Base-by-base conservation (phyloP, 768 basidiomycete genomes). In the Pleurotus tuber-regium region DNA sequence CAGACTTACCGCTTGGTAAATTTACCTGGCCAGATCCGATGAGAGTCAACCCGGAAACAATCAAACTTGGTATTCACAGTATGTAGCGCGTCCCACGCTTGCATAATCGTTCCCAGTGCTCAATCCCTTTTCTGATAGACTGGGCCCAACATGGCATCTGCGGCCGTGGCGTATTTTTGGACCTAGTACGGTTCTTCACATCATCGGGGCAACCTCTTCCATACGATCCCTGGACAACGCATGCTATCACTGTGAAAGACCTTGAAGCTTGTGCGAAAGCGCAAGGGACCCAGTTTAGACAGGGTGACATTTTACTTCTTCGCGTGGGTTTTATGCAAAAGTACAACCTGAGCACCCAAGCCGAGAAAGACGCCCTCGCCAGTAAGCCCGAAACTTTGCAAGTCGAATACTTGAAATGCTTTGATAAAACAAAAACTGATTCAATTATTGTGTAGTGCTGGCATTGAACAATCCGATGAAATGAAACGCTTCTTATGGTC, bases 401-500 rank as follows among this genome's bases (percentile, higher is more conserved):
- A 58, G 79, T 66, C n/a, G 14, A 29, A 39, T 25, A 26, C n/a
- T 9, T 25, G 31, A 54, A 29, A 47, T 33, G 16, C n/a, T 24
- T 18, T n/a, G n/a, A n/a, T n/a, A n/a, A n/a, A n/a, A n/a, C n/a
- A n/a, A n/a, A n/a, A n/a, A n/a, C n/a, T n/a, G n/a, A n/a, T n/a
- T n/a, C n/a, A n/a, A n/a, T n/a, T n/a, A n/a, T n/a, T n/a, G n/a
- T n/a, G n/a, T 31, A 86, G 84, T 56, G 82, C 85, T 33, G 84
- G 85, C 2, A 79, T 87, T 41, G 83, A 86, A 53, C 83, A 85
- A 61, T 73, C 76, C 19, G 81, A 84, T 14, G 83, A 82, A 35
- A 84, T 85, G 84, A 87, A 85, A 56, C 74, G 78, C 7, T 87
- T 86, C 67, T 64, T 86, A n/a, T 88, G 86, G 84, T 83, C 59